A percentile compares a stretch with the other conserved stretches of the same genome.
Conservation (phyloP, 345 rosid genomes). For the Ceriops tagal region DNA sequence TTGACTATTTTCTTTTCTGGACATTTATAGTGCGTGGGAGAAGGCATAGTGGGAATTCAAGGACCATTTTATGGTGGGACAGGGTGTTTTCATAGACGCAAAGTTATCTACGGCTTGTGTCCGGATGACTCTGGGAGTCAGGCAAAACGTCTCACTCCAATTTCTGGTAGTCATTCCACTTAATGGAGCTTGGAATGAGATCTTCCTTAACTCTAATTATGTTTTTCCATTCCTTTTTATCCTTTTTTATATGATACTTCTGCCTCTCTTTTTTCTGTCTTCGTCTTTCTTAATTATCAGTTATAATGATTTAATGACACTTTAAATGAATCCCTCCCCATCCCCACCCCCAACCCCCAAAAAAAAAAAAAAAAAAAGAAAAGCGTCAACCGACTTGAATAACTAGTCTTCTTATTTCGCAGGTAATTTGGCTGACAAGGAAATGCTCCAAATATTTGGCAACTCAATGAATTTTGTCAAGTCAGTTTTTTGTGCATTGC, state of each 20-base stretch:
- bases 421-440: conserved; percentile 25
- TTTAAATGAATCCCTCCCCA: too few species aligned
- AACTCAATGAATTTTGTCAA: conserved; percentile 37
- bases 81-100: conserved; percentile 58
- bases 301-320: not conserved
- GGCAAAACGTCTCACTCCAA: conserved; percentile 16
- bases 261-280: not conserved
- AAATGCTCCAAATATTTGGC: conserved; percentile 36
- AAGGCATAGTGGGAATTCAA: conserved; percentile 54
- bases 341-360: too few species aligned
- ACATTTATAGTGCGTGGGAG: conserved; percentile 19
- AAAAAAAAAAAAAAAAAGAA: too few species aligned
- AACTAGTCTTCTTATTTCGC: not conserved
- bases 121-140: conserved; percentile 24
- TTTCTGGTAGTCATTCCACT: conserved; percentile 8
- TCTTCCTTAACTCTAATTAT: too few species aligned
- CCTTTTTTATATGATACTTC: not conserved
- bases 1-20: too few species aligned
- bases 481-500: conserved; percentile 41
- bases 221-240: not conserved
- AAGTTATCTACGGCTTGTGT: conserved; percentile 53
- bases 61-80: conserved; percentile 51
- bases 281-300: too few species aligned
- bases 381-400: too few species aligned
- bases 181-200: not conserved